A percentile compares a stretch with the other conserved stretches of the same genome.
phyloP scores from a whole-genome alignment of 805 yeast genomes.

The Candida orba region DNA sequence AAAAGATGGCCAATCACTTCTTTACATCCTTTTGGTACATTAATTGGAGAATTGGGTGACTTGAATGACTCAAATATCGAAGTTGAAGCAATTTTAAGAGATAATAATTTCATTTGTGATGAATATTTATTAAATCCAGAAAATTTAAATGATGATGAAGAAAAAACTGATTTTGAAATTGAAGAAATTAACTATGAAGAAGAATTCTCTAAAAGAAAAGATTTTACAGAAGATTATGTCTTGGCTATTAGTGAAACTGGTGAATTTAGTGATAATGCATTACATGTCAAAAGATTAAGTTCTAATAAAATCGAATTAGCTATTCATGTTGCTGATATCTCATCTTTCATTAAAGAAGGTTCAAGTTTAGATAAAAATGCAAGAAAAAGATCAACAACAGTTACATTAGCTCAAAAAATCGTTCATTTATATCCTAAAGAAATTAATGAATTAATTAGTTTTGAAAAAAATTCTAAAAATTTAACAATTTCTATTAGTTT shows the following conservation, averaged over 20 bases:
- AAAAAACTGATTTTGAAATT: conserved; percentile 26
- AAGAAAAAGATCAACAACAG: conserved; percentile 84
- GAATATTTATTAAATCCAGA: conserved; percentile 45
- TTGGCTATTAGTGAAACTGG: conserved; percentile 57
- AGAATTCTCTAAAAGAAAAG: conserved; percentile 36
- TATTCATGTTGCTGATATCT: conserved; percentile 76
- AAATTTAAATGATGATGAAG: conserved; percentile 17
- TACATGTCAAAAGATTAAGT: conserved; percentile 63
- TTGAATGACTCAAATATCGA: conserved; percentile 73
- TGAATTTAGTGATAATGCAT: conserved; percentile 63
- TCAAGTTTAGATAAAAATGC: conserved; percentile 81
- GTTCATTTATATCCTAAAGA: conserved; percentile 60
- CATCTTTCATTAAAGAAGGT: conserved; percentile 65
- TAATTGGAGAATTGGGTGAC: conserved; percentile 79
- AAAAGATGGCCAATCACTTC: conserved; percentile 99
- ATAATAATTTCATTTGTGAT: conserved; percentile 73
- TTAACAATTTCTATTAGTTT: conserved; percentile 75
- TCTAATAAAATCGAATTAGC: conserved; percentile 70
- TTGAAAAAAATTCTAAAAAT: conserved; percentile 50
- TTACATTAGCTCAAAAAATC: conserved; percentile 72
- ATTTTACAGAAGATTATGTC: conserved; percentile 52
- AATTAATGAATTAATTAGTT: conserved; percentile 52
- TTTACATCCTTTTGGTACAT: conserved; percentile 93
- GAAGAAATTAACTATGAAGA: conserved; percentile 22
- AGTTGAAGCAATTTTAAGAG: conserved; percentile 83